Evolutionary conservation across 1,284 basidiomycete genomes (phyloP).

Genomic region (Ustilago vetiveriae): DNA sequence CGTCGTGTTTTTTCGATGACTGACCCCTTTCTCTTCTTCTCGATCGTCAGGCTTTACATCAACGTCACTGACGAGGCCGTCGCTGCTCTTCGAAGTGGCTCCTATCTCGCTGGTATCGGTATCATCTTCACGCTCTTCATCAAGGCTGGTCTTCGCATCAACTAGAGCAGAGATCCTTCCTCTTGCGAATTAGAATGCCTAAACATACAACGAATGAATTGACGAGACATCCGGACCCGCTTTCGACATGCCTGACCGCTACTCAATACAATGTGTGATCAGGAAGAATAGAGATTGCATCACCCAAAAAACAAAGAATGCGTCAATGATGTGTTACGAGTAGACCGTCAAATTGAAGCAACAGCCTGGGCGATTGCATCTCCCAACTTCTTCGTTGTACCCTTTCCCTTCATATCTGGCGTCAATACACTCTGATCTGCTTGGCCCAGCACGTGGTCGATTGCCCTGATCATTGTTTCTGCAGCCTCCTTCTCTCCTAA

Average conservation of each 20-base stretch:
- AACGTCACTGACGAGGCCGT: constrained; percentile 22
- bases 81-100: constrained; percentile 18
- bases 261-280: neutral
- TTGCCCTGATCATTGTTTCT: constrained; percentile 70
- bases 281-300: too few relatives aligned
- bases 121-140: constrained; percentile 48
- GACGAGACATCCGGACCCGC: too few relatives aligned
- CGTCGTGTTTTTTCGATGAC: too few relatives aligned
- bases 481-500: constrained; percentile 72
- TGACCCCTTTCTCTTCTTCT: too few relatives aligned
- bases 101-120: constrained; percentile 34
- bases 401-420: constrained; percentile 47
- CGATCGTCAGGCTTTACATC: constrained; percentile 32
- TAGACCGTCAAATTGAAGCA: constrained; percentile 4
- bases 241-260: too few relatives aligned
- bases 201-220: too few relatives aligned
- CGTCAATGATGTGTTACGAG: neutral
- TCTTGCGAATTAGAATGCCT: too few relatives aligned
- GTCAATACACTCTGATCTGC: constrained; percentile 20
- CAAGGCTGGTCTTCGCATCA: constrained; percentile 32
- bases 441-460: constrained; percentile 68
- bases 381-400: constrained; percentile 31
- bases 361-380: constrained; percentile 43
- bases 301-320: too few relatives aligned
- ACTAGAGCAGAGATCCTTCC: constrained; percentile 14